These are phyloP conservation scores for Hirschfeldia incana DNA, from an alignment of 345 rosid genomes.

Conservation along the genomic window DNA sequence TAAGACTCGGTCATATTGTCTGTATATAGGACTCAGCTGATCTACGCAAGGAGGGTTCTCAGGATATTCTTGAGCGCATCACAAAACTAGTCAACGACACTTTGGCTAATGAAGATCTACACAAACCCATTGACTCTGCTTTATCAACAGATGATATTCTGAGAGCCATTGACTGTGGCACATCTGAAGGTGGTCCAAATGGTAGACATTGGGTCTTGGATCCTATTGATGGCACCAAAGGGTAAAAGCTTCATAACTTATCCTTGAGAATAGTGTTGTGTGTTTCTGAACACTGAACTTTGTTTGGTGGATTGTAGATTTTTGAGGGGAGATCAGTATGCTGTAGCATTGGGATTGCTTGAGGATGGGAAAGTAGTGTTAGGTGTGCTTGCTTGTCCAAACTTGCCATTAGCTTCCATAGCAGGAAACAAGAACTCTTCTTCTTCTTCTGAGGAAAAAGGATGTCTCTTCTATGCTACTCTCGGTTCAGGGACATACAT, in stretches of 20 bases:
- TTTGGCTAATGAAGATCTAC: constrained; percentile 59
- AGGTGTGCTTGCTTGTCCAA: constrained; percentile 95
- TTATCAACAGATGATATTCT: constrained; percentile 70
- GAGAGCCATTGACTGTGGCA: constrained; percentile 73
- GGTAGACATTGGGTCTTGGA: constrained; percentile 99
- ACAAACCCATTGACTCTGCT: constrained; percentile 62
- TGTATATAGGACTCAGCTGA: constrained; percentile 74
- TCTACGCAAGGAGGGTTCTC: constrained; percentile 64
- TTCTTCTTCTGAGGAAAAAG: constrained; percentile 43
- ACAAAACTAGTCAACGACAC: constrained; percentile 84
- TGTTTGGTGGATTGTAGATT: constrained; percentile 47
- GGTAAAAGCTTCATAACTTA: constrained; percentile 48
- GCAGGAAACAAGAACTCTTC: constrained; percentile 32
- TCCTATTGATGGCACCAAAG: constrained; percentile 99
- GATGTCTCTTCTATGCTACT: constrained; percentile 83
- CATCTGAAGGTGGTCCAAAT: constrained; percentile 83
- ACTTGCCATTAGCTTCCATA: constrained; percentile 73
- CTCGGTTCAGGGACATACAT: constrained; percentile 79
- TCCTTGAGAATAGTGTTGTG: neutral
- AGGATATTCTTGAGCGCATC: constrained; percentile 66
- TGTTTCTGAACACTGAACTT: neutral
- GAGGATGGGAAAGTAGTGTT: constrained; percentile 90
- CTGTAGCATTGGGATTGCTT: constrained; percentile 83
- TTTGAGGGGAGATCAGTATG: constrained; percentile 91
- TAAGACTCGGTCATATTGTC: neutral